Conservation (phyloP, 108 stramenopile genomes). For the Schizochytrium sp. region DNA sequence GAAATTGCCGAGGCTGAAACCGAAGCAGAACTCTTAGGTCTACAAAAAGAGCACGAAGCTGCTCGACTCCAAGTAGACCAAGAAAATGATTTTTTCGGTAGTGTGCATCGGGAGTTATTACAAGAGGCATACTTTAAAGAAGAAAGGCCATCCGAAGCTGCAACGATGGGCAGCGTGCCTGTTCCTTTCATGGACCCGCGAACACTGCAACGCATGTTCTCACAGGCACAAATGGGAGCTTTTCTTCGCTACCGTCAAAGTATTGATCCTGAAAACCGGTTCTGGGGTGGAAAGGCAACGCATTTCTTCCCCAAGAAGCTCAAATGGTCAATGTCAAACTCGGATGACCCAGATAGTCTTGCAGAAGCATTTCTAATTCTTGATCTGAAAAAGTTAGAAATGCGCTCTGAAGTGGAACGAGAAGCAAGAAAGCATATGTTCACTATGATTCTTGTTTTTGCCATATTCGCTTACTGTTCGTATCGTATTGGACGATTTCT, state of each 20-base stretch:
- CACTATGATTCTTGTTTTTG: background rate
- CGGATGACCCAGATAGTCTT: conserved; percentile 11
- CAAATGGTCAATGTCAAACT: background rate
- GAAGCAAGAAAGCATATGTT: conserved; percentile 16
- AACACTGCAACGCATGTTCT: conserved; percentile 1
- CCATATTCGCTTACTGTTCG: background rate
- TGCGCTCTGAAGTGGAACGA: background rate
- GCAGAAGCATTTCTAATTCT: conserved; percentile 16
- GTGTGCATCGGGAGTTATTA: background rate
- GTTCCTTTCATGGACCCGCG: conserved; percentile 20
- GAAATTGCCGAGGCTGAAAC: background rate
- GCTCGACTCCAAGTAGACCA: conserved; percentile 17
- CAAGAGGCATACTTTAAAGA: conserved; percentile 34
- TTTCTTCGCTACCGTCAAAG: conserved; percentile 28
- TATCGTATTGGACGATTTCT: background rate
- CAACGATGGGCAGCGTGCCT: background rate
- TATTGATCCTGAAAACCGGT: conserved; percentile 40
- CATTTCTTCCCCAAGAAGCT: background rate
- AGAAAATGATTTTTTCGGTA: conserved; percentile 2
- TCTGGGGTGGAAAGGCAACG: conserved; percentile 52
- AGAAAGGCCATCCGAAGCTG: background rate
- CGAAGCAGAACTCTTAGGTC: background rate
- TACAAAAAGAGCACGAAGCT: conserved; percentile 1
- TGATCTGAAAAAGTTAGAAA: background rate
- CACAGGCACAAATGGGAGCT: background rate